Base-by-base conservation (phyloP, 192 early-diverging fungal species). In the Entomortierella chlamydospora region DNA sequence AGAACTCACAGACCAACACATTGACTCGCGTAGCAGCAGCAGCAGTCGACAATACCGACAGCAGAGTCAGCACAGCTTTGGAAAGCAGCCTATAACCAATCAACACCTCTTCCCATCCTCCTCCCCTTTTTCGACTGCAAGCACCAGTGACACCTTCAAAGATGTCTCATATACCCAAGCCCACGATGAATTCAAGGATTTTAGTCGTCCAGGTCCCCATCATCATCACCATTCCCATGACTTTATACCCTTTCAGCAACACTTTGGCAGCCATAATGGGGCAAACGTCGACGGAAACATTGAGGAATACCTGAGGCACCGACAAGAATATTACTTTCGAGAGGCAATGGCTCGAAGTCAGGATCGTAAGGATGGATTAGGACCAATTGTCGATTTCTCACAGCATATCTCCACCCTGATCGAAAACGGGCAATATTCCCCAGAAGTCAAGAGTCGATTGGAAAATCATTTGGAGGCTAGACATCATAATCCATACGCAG, bases 321-420 rank as follows among this genome's bases (percentile, higher is more conserved):
- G 76, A 2, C 68, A 79, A 42, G 76, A 79, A 30, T 79, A 70
- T 43, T 79, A 79, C 23, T 22, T 57, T 1, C 76, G 62, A 0
- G 76, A 79, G 31, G 68, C 76, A 17, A 6, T 15, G 12, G 17
- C 61, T n/a, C 56, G 76, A 41, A 70, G 76, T 31, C 67, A 43
- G 28, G 76, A 79, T 43, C 56, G 62, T 7, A 17, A 70, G 7
- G 76, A 79, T 56, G 76, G 76, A 10, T 47, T 79, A 8, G 76
- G 76, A 17, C 76, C 76, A 0, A 70, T 79, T 41, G 25, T 79
- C 0, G 76, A 79, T 57, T 79, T 66, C 51, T 70, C 67, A 9
- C 45, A 65, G 9, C 31, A 42, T 6, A 29, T 56, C 6, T 23
- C 25, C 0, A 15, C 7, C 10, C 18, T n/a, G 2, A 9, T 26